Evolutionary conservation across 306 rosid genomes (phyloP).

Genomic region (Inga oerstediana): DNA sequence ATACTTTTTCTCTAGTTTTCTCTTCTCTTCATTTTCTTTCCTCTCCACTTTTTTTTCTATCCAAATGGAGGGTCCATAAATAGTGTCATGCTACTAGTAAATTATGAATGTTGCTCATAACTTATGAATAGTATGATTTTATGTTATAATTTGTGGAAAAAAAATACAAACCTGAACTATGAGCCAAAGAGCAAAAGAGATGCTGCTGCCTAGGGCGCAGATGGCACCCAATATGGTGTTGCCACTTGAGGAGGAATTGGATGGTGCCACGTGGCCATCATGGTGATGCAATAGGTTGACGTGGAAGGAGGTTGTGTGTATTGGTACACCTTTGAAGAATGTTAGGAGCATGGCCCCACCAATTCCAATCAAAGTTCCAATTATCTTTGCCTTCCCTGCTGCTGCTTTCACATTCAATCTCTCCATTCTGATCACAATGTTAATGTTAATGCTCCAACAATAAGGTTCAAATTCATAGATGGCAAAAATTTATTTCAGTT

Average conservation of each 20-base stretch:
- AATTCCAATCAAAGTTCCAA: slow-evolving; percentile 46
- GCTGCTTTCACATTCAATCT: slow-evolving; percentile 34
- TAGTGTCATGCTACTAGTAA: no score
- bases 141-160: no score
- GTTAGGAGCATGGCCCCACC: slow-evolving; percentile 63
- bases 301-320: slow-evolving; percentile 33
- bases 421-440: slow-evolving; percentile 37
- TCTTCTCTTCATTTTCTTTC: no score
- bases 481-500: no score
- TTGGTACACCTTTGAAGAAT: slow-evolving; percentile 50
- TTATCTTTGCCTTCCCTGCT: slow-evolving; percentile 52
- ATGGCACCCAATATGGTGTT: not conserved
- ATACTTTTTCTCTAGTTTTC: no score
- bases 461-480: not conserved
- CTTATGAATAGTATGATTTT: no score
- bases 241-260: not conserved
- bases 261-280: not conserved
- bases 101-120: no score
- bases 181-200: slow-evolving; percentile 50
- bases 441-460: not conserved
- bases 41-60: no score
- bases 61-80: no score
- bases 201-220: slow-evolving; percentile 25
- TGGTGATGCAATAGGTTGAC: slow-evolving; percentile 29
- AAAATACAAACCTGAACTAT: slow-evolving; percentile 46